Conservation (phyloP, 2,329 filamentous ascomycete species). For the Colletotrichum nymphaeae region DNA sequence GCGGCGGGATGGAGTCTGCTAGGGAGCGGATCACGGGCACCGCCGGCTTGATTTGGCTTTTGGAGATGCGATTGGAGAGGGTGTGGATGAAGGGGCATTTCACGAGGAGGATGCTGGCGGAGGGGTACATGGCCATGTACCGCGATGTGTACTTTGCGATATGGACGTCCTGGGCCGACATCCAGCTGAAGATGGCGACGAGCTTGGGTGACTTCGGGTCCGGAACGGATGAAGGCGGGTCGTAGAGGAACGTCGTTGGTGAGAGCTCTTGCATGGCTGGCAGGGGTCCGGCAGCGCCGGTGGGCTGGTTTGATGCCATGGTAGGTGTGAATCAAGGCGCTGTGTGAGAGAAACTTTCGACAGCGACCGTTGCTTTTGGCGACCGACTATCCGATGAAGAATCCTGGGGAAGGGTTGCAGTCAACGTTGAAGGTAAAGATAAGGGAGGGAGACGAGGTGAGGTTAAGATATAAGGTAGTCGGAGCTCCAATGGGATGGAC, state of each 20-base stretch:
- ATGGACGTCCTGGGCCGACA: conserved; percentile 61
- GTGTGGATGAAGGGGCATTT: conserved; percentile 52
- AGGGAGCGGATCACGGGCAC: conserved; percentile 51
- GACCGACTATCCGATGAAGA: neutral
- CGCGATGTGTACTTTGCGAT: conserved; percentile 62
- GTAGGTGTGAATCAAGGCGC: neutral
- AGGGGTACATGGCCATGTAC: conserved; percentile 58
- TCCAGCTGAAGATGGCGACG: conserved; percentile 62
- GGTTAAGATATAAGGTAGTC: conserved; percentile 19
- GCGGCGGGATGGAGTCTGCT: conserved; percentile 36
- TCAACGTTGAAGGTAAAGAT: neutral
- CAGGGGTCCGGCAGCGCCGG: conserved; percentile 40
- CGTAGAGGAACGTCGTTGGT: conserved; percentile 49
- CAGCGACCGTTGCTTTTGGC: neutral
- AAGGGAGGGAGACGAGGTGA: neutral
- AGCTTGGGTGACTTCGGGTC: conserved; percentile 52
- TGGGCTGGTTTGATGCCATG: conserved; percentile 43
- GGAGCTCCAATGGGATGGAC: conserved; percentile 19
- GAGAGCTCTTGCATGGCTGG: conserved; percentile 52
- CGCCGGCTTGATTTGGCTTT: conserved; percentile 50
- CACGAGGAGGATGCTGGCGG: conserved; percentile 58
- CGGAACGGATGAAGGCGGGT: conserved; percentile 38
- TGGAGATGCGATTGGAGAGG: conserved; percentile 46
- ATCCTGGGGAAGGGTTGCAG: neutral
- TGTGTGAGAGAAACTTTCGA: neutral